Evolutionary conservation across 805 yeast genomes (phyloP), one percentile per base, ranked within the genome.

Genomic region (Clavispora fructus): DNA sequence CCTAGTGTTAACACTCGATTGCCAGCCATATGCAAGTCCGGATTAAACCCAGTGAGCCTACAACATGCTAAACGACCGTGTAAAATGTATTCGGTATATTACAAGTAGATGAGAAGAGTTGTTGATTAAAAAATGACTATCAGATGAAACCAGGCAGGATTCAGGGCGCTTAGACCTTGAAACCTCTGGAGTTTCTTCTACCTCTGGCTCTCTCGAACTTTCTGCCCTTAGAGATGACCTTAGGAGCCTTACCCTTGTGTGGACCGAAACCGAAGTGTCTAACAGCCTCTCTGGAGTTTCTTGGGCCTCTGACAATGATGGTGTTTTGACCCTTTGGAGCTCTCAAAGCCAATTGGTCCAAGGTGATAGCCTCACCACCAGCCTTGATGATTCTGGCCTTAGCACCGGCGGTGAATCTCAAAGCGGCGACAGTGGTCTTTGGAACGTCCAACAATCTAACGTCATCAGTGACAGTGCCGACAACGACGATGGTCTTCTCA

Each of bases 121-220:
- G 37, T 33, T 33, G 37, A 33, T 33, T 33, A 33, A 33, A 33
- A 33, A 33, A 33, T 33, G 37, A 33, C 37, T 33, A 33, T 33
- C 37, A 33, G 37, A 33, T 33, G 37, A 33, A 17, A 33, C 37
- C 25, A 16, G n/a, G 25, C 11, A 12, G n/a, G 19, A 19, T 17
- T 19, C 42, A 17, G 31, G 35, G 35, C 28, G 48, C 62, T 89
- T 92, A 94, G 80, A 94, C 99, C 87, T 94, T 94, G 99, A 94
- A 94, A 82, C 96, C 99, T 85, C 95, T 90, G 63, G 98, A 91
- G 76, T 82, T 85, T 82, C 99, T 85, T 79, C 86, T 95, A 85
- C 99, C 99, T 88, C 99, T 94, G 69, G 97, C 99, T 80, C 94
- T 90, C 85, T 94, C 99, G 85, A 94, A 94, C 82, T 94, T 94